Base-by-base conservation (phyloP, 768 basidiomycete genomes). In the Leccinum sublutescens region DNA sequence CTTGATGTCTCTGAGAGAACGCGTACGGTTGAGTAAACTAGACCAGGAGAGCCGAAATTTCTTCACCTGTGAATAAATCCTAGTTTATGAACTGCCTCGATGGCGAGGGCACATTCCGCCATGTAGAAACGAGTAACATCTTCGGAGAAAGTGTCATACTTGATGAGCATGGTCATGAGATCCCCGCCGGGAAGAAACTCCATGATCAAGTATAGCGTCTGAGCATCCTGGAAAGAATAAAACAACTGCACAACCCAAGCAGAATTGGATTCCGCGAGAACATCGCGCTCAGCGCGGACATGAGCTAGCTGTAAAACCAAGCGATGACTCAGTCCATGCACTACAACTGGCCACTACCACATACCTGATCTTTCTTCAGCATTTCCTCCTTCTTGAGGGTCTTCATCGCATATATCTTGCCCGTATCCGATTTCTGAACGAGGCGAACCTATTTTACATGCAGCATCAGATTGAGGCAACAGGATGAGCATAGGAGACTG, bases 321-420 rank as follows among this genome's bases (percentile, higher is more conserved):
- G 19, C 21, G 55, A 34, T 12, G 29, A 23, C 29, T 70, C 50
- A 62, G 48, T 50, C 17, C 54, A 52, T n/a, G 49, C 14, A 15
- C 27, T 17, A 52, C 48, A 62, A 31, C 40, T 34, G 33, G n/a
- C 36, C 14, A 33, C 47, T 33, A 27, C 15, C 17, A 54, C 84
- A 50, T 59, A 91, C 95, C 81, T 99, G 96, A 70, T 99, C 97
- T 74, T 97, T 97, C 77, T 98, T 96, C 74, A 99, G 84, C 97
- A 98, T 99, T 73, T 98, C 97, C 52, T 90, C 90, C 79, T 99
- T 99, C 76, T 89, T 88, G 71, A 98, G 77, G 23, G 93, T 92
- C 77, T 98, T 98, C 96, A 99, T 97, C 17, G 97, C 97, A 73
- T 98, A 99, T 57, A 98, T 97, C 78, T 94, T 97, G 36, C 95